Conservation (phyloP, 2,329 filamentous ascomycete genomes). For the Thermochaetoides dissita region DNA sequence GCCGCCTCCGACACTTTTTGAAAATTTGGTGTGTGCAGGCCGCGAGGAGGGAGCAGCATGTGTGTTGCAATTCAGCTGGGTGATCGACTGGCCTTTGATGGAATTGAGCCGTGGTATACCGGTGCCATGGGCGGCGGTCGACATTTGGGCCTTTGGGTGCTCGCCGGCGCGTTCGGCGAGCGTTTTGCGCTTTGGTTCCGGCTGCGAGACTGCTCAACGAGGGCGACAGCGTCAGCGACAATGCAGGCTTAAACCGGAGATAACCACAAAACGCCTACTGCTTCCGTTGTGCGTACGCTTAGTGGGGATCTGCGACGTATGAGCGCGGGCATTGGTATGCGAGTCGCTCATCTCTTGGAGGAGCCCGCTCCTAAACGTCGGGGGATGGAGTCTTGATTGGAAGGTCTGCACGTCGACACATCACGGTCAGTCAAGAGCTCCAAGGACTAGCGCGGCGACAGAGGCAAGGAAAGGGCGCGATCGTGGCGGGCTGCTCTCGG, state of each 20-base stretch:
- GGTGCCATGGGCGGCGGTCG: conserved; percentile 22
- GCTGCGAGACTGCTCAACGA: conserved; percentile 30
- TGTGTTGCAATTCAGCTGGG: conserved; percentile 14
- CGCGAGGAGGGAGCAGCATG: conserved; percentile 24
- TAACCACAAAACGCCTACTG: conserved; percentile 13
- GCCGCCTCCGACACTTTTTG: conserved; percentile 42
- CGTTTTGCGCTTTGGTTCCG: conserved; percentile 48
- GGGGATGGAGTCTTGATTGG: conserved; percentile 15
- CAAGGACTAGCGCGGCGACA: too few species aligned
- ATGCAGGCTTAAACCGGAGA: too few species aligned
- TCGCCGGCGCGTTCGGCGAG: conserved; percentile 42
- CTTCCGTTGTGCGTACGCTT: conserved; percentile 31
- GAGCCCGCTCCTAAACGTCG: conserved; percentile 21
- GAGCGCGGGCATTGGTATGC: conserved; percentile 42
- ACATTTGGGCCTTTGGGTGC: conserved; percentile 26
- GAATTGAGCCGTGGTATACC: not conserved
- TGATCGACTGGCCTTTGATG: conserved; percentile 27
- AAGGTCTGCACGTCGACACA: conserved; percentile 9
- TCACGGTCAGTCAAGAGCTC: not conserved
- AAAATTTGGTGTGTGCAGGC: conserved; percentile 33
- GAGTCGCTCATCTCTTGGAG: conserved; percentile 45
- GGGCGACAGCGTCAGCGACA: conserved; percentile 5
- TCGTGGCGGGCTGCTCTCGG: too few species aligned
- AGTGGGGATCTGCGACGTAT: conserved; percentile 27
- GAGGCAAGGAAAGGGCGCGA: too few species aligned